phyloP scores from a whole-genome alignment of 257 asterid species.

The Fraxinus americana region DNA sequence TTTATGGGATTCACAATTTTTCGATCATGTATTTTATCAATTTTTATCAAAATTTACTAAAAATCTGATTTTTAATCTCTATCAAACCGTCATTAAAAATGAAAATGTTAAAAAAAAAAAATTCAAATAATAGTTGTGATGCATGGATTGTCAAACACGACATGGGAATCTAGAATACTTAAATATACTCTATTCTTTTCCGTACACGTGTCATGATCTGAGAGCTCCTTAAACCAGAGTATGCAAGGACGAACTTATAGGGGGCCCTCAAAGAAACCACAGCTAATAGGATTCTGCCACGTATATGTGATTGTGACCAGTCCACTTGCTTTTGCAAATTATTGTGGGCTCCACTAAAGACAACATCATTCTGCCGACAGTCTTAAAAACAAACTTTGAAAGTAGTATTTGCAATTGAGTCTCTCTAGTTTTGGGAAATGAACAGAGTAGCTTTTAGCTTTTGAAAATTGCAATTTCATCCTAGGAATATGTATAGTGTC shows the following conservation, averaged over 20 bases:
- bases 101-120: too few relatives aligned
- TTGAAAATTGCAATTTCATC: not conserved
- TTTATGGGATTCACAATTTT: too few relatives aligned
- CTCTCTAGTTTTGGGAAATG: slow-evolving; percentile 18
- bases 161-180: slow-evolving; percentile 35
- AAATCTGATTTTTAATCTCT: too few relatives aligned
- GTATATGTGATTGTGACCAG: slow-evolving; percentile 26
- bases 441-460: slow-evolving; percentile 1
- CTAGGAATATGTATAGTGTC: not conserved
- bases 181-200: not conserved
- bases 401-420: slow-evolving; percentile 28
- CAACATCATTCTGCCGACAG: slow-evolving; percentile 45
- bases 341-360: slow-evolving; percentile 30
- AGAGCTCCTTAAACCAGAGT: not conserved
- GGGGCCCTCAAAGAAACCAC: slow-evolving; percentile 7
- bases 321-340: slow-evolving; percentile 38
- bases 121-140: too few relatives aligned
- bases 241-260: not conserved
- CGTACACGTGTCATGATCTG: slow-evolving; percentile 45
- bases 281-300: slow-evolving; percentile 30
- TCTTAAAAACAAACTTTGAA: slow-evolving; percentile 28
- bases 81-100: too few relatives aligned
- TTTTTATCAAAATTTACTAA: too few relatives aligned
- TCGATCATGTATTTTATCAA: too few relatives aligned
- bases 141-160: slow-evolving; percentile 1